Conservation (phyloP, 2,329 filamentous ascomycete species). For the Sporothrix schenckii region DNA sequence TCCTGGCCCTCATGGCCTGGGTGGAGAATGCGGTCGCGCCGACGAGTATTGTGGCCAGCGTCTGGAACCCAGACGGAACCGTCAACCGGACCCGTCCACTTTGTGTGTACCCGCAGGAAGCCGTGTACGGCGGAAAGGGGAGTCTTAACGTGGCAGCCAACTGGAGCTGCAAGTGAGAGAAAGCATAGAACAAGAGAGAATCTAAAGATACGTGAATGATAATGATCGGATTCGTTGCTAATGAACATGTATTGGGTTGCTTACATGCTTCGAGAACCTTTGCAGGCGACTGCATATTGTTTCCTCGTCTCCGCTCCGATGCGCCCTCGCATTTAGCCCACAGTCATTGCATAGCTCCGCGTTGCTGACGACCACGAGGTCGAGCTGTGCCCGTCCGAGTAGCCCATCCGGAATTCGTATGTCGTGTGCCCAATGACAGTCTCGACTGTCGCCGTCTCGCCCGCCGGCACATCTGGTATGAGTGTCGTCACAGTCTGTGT, state of each 20-base stretch:
- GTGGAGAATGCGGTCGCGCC: conserved; percentile 37
- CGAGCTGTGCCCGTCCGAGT: conserved; percentile 32
- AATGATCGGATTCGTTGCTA: too few species aligned
- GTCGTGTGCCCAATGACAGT: conserved; percentile 28
- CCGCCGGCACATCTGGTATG: conserved; percentile 1
- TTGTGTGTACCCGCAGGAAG: conserved; percentile 44
- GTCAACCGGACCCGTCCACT: conserved; percentile 48
- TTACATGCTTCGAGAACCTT: neutral
- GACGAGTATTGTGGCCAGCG: conserved; percentile 37
- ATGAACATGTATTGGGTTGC: too few species aligned
- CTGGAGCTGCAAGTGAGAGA: conserved; percentile 40
- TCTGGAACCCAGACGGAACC: conserved; percentile 38
- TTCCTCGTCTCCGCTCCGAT: neutral
- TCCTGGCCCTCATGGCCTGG: conserved; percentile 43
- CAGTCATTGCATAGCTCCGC: conserved; percentile 19
- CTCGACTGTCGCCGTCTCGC: conserved; percentile 7
- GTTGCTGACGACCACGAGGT: conserved; percentile 31
- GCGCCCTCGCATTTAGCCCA: neutral
- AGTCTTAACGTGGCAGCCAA: conserved; percentile 40
- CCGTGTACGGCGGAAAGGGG: conserved; percentile 42
- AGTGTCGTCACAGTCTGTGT: conserved; percentile 26
- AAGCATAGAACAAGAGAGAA: neutral
- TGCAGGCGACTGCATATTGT: neutral
- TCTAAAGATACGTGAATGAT: neutral
- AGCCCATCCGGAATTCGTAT: conserved; percentile 30